phyloP scores from a whole-genome alignment of 176 grass and related monocot genomes.

The Ensete ventricosum region DNA sequence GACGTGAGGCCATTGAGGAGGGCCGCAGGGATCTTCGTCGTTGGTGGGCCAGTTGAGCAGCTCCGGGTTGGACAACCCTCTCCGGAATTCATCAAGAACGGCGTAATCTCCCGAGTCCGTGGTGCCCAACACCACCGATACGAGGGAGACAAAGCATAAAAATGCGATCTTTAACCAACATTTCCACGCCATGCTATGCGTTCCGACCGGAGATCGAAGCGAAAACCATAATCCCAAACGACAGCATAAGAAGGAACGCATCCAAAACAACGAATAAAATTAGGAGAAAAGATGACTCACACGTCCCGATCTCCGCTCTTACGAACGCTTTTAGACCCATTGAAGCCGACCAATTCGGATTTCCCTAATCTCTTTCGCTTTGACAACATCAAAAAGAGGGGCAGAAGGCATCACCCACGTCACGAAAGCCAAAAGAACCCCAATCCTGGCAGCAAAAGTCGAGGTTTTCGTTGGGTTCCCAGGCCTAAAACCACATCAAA shows the following conservation, averaged over 20 bases:
- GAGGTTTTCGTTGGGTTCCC: neutral
- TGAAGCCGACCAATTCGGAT: neutral
- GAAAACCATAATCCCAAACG: neutral
- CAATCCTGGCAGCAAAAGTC: neutral
- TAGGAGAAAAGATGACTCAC: neutral
- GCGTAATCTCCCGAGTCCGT: constrained; percentile 47
- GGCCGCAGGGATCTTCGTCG: constrained; percentile 39
- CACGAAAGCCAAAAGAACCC: neutral
- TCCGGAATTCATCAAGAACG: constrained; percentile 36
- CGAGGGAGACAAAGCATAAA: neutral
- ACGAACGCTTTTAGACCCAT: neutral
- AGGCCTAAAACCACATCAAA: neutral
- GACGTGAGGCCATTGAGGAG: constrained; percentile 45
- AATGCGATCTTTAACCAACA: neutral
- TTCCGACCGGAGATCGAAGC: neutral
- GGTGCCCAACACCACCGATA: neutral
- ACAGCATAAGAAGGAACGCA: neutral
- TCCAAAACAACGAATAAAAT: neutral
- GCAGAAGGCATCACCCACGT: constrained; percentile 6
- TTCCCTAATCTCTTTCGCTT: neutral
- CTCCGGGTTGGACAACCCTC: constrained; percentile 39
- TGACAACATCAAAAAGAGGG: neutral
- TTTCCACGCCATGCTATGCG: neutral
- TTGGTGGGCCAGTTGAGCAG: constrained; percentile 37
- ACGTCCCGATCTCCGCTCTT: neutral